Conservation (phyloP, 2,329 filamentous ascomycete species). For the Cladobotryum mycophilum region DNA sequence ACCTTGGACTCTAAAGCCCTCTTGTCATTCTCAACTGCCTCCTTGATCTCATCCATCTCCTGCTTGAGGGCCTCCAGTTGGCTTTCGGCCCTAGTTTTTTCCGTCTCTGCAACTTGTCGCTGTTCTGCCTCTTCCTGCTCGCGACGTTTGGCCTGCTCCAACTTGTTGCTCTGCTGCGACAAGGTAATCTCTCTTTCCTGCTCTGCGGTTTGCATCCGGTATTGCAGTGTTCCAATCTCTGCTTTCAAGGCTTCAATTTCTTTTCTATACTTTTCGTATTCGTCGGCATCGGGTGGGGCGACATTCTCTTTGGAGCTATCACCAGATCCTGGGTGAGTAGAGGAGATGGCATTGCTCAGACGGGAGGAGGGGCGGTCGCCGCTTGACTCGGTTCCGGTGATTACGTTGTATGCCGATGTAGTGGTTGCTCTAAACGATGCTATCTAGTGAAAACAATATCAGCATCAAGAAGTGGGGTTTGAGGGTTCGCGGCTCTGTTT, state of each 20-base stretch:
- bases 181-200: slow-evolving; percentile 78
- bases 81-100: slow-evolving; percentile 42
- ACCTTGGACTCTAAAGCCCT: slow-evolving; percentile 62
- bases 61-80: slow-evolving; percentile 44
- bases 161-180: slow-evolving; percentile 74
- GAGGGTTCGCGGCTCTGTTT: slow-evolving; percentile 13
- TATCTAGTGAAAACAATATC: slow-evolving; percentile 24
- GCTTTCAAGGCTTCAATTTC: slow-evolving; percentile 76
- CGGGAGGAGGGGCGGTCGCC: slow-evolving; percentile 33
- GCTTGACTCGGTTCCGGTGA: slow-evolving; percentile 46
- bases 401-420: slow-evolving; percentile 54
- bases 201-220: slow-evolving; percentile 79
- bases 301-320: slow-evolving; percentile 57
- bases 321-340: slow-evolving; percentile 42
- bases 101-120: slow-evolving; percentile 53
- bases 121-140: slow-evolving; percentile 80
- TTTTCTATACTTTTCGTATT: slow-evolving; percentile 51
- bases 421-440: slow-evolving; percentile 44
- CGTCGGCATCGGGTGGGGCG: slow-evolving; percentile 51
- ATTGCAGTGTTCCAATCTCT: slow-evolving; percentile 80
- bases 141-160: slow-evolving; percentile 71
- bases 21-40: slow-evolving; percentile 48
- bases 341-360: slow-evolving; percentile 31
- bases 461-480: not conserved
- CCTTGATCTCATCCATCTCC: slow-evolving; percentile 48